phyloP scores from a whole-genome alignment of 257 asterid genomes.

The Plantago elongata region DNA sequence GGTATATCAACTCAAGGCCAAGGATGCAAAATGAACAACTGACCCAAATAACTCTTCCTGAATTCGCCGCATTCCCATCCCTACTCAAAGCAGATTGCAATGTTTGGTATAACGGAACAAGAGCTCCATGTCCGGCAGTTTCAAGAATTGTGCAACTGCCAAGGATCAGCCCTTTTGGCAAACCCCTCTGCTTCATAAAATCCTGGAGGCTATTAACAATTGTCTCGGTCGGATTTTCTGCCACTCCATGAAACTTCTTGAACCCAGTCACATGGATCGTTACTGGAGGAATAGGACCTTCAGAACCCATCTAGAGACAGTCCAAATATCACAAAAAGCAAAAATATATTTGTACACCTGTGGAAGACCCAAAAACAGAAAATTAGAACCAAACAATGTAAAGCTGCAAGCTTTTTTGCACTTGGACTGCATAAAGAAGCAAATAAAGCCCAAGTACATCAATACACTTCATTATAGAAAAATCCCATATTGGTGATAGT shows the following conservation, averaged over 20 bases:
- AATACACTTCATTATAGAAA: not conserved
- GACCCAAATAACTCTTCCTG: constrained; percentile 74
- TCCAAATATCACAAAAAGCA: constrained; percentile 20
- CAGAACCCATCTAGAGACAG: constrained; percentile 80
- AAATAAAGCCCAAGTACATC: not conserved
- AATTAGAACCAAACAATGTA: constrained; percentile 4
- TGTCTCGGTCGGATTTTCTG: constrained; percentile 92
- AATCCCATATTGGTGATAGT: too few species aligned
- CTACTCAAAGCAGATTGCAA: constrained; percentile 57
- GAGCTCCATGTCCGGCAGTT: constrained; percentile 89
- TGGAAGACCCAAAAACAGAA: constrained; percentile 7
- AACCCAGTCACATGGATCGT: constrained; percentile 89
- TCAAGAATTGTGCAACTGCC: constrained; percentile 92
- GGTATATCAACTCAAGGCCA: not conserved
- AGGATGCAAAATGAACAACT: constrained; percentile 21
- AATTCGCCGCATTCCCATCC: constrained; percentile 35
- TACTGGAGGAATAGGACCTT: constrained; percentile 76
- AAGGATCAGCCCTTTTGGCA: constrained; percentile 75
- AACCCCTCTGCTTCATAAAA: constrained; percentile 62
- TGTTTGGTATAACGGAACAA: constrained; percentile 74
- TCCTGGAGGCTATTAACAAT: constrained; percentile 72
- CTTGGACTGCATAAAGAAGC: not conserved
- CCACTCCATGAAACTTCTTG: constrained; percentile 86
- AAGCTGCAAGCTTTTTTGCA: constrained; percentile 12
- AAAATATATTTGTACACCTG: constrained; percentile 33